These are phyloP conservation scores for Leucocoprinus sp. DNA, from an alignment of 768 basidiomycete species.

Conservation along the genomic window DNA sequence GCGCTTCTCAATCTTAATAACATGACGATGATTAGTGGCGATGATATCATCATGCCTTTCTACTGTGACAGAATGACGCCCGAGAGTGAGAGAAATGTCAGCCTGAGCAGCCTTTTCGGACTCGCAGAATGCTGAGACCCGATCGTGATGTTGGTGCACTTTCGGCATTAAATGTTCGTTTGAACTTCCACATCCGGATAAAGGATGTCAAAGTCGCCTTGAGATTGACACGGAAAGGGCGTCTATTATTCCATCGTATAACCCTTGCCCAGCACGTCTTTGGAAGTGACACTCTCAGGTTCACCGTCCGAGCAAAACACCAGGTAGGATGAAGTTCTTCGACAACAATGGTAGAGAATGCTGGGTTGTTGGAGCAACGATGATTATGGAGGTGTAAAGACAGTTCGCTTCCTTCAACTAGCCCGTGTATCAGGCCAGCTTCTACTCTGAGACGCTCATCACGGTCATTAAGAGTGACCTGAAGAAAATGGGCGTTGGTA, in stretches of 20 bases:
- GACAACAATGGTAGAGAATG: constrained; percentile 42
- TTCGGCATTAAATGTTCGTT: constrained; percentile 27
- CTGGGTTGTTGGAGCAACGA: constrained; percentile 47
- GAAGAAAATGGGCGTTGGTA: constrained; percentile 38
- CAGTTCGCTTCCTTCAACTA: constrained; percentile 57
- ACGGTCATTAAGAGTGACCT: constrained; percentile 32
- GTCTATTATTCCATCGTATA: constrained; percentile 43
- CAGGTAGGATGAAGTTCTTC: constrained; percentile 49
- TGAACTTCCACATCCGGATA: constrained; percentile 35
- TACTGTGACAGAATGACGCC: constrained; percentile 30
- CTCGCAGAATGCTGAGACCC: constrained; percentile 39
- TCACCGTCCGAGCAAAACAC: constrained; percentile 41
- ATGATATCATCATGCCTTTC: constrained; percentile 38
- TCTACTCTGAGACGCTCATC: constrained; percentile 36
- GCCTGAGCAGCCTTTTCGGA: constrained; percentile 35
- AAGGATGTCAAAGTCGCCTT: constrained; percentile 39
- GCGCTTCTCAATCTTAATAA: constrained; percentile 29
- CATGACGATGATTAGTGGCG: constrained; percentile 25
- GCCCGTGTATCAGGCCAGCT: constrained; percentile 54
- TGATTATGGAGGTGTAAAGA: constrained; percentile 55
- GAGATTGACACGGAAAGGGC: constrained; percentile 47
- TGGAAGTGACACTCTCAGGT: constrained; percentile 22
- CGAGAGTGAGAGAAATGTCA: constrained; percentile 42
- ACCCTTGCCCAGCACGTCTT: constrained; percentile 45
- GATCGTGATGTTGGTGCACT: constrained; percentile 25